Percentiles rank a stretch among this genome's conserved stretches.
Conservation (phyloP, 352 stramenopile genomes). For the Pythium utonaiense region DNA sequence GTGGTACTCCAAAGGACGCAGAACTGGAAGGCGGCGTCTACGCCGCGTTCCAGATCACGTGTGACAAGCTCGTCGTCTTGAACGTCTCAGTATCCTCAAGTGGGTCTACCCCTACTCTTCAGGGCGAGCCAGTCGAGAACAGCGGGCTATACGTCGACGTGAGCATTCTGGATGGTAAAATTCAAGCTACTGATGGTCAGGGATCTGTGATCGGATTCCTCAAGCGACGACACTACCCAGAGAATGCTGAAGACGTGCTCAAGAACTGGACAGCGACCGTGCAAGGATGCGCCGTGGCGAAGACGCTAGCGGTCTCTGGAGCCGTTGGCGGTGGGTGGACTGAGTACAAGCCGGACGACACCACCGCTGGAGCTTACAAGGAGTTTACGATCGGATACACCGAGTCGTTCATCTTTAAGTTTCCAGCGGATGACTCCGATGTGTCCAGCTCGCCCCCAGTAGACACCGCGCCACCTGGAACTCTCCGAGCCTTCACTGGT, state of each 20-base stretch:
- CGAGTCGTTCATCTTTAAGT: background rate
- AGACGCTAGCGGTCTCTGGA: slow-evolving; percentile 18
- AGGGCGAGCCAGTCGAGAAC: slow-evolving; percentile 19
- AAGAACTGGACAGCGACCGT: slow-evolving; percentile 16
- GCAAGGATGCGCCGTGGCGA: slow-evolving; percentile 15
- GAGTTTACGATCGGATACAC: background rate
- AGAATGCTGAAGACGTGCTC: slow-evolving; percentile 21
- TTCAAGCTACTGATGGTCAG: slow-evolving; percentile 18
- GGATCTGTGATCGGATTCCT: slow-evolving; percentile 17
- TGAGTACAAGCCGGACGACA: background rate
- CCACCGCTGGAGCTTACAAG: background rate
- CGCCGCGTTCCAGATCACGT: slow-evolving; percentile 22
- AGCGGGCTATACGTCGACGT: slow-evolving; percentile 22
- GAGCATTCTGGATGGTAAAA: slow-evolving; percentile 16
- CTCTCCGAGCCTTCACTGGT: background rate
- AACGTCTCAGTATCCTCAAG: slow-evolving; percentile 21
- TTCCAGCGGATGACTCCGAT: too few relatives aligned
- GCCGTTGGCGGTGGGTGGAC: slow-evolving; percentile 28
- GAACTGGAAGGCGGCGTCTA: slow-evolving; percentile 27
- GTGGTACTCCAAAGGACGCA: slow-evolving; percentile 1
- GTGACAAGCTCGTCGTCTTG: slow-evolving; percentile 15
- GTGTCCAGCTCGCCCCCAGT: too few relatives aligned
- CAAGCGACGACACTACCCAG: slow-evolving; percentile 22
- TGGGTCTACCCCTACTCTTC: slow-evolving; percentile 23
- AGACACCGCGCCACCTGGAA: background rate